Base-by-base conservation (phyloP, 352 stramenopile species). In the Globisporangium alternatum region DNA sequence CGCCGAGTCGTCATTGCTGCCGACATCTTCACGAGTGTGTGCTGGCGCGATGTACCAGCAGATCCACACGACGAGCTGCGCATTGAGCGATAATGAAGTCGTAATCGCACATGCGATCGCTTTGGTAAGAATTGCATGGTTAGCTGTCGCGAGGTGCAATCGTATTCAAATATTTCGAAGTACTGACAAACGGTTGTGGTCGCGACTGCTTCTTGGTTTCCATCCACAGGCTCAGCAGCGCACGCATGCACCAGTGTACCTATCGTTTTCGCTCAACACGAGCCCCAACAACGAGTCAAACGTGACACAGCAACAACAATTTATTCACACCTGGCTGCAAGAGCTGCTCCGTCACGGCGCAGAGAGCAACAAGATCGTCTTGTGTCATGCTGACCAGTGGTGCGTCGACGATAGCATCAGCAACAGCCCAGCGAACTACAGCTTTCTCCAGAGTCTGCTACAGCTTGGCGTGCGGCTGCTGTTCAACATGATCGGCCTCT, bases 331-430 rank as follows among this genome's bases (percentile, higher is more conserved):
- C 53, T 93, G 77, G 79, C 41, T 93, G 8, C 28, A 47, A 12
- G 41, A 53, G 2, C 57, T 93, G 2, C 21, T 83, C 13, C 25
- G 55, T 22, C 65, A 72, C 51, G 78, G 81, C 4, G 76, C 73
- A 0, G 71, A 73, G 43, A 76, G 41, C 48, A 75, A 43, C 33
- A 86, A 84, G 37, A 44, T 93, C n/a, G 72, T 92, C 0, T 21
- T 95, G 5, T 92, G 82, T 49, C 84, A 93, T 22, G 76, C 73
- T 0, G 84, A 95, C 70, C 71, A 77, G n/a, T 93, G 81, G 79
- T 80, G 72, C 43, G 70, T 74, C 12, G 70, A 60, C n/a, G 62
- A 37, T 15, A 53, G 19, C 22, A 35, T 3, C 25, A 15, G 6
- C 25, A 2, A 3, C 31, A 43, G n/a, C 30, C 5, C 22, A 61